A percentile compares a stretch with the other conserved stretches of the same genome.
phyloP scores from a whole-genome alignment of 768 basidiomycete species.

The Filobasidium wieringae region DNA sequence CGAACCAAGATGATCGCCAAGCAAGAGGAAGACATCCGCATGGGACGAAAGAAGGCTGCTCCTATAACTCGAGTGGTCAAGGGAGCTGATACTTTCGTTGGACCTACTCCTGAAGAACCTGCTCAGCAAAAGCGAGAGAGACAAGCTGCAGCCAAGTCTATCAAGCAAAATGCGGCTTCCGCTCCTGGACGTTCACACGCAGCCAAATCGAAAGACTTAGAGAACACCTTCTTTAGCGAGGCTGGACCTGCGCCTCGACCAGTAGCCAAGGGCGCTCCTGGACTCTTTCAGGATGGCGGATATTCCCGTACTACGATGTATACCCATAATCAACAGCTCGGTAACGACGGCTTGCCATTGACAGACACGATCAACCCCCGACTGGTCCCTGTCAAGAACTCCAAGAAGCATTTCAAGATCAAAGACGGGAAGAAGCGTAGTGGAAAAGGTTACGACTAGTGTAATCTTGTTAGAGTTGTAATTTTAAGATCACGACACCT shows the following conservation, averaged over 20 bases:
- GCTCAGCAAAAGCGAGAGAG: conserved; percentile 29
- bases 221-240: conserved; percentile 68
- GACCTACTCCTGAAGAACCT: conserved; percentile 22
- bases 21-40: conserved; percentile 36
- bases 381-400: conserved; percentile 43
- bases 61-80: conserved; percentile 76
- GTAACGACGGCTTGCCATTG: conserved; percentile 63
- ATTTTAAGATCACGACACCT: background rate
- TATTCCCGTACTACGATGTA: conserved; percentile 56
- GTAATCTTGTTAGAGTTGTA: background rate
- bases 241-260: conserved; percentile 50
- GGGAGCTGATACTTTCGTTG: conserved; percentile 69
- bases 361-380: conserved; percentile 37
- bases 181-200: conserved; percentile 31
- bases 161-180: conserved; percentile 29
- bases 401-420: conserved; percentile 81
- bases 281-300: conserved; percentile 42
- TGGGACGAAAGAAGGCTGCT: conserved; percentile 76
- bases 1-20: conserved; percentile 50
- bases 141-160: conserved; percentile 40
- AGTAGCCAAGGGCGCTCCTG: conserved; percentile 48
- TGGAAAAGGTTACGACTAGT: conserved; percentile 76
- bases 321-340: conserved; percentile 72
- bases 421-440: conserved; percentile 76
- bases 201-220: conserved; percentile 51